Evolutionary conservation across 305 asterid species (phyloP).

Genomic region (Andrographis paniculata): DNA sequence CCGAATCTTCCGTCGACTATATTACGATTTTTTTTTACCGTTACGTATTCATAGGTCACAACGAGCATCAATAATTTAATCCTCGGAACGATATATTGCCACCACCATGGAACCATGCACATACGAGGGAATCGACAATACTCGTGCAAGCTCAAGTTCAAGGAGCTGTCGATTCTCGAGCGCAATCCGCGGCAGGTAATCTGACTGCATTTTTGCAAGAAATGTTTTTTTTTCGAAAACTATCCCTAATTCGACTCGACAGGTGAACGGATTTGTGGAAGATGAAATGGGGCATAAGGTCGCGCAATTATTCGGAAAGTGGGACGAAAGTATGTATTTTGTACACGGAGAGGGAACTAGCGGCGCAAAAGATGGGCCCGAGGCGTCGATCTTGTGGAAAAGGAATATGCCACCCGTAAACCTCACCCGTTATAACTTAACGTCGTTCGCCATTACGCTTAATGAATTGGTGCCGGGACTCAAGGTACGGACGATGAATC

Average conservation of each 20-base stretch:
- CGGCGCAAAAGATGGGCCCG: slow-evolving; percentile 40
- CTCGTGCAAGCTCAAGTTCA: slow-evolving; percentile 90
- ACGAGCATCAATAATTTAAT: slow-evolving; percentile 82
- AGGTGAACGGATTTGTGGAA: slow-evolving; percentile 89
- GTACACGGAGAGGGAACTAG: slow-evolving; percentile 50
- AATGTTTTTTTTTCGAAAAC: slow-evolving; percentile 9
- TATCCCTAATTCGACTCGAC: slow-evolving; percentile 19
- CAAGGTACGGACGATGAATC: slow-evolving; percentile 41
- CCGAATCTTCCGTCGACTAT: too few species aligned
- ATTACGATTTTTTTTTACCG: background rate
- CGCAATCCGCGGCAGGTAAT: slow-evolving; percentile 94
- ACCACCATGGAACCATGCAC: slow-evolving; percentile 86
- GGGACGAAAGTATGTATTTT: slow-evolving; percentile 78
- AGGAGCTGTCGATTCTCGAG: slow-evolving; percentile 89
- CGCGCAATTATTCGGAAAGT: slow-evolving; percentile 73
- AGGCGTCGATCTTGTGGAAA: slow-evolving; percentile 62
- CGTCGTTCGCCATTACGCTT: slow-evolving; percentile 81
- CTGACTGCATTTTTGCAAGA: background rate
- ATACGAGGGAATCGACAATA: slow-evolving; percentile 70
- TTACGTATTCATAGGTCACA: slow-evolving; percentile 55
- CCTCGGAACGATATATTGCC: slow-evolving; percentile 85
- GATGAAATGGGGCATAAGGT: slow-evolving; percentile 51
- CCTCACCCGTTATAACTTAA: slow-evolving; percentile 74
- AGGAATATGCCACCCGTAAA: slow-evolving; percentile 47
- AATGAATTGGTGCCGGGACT: slow-evolving; percentile 82